phyloP scores from a whole-genome alignment of 2,329 filamentous ascomycete species.

The Talaromyces sp. region DNA sequence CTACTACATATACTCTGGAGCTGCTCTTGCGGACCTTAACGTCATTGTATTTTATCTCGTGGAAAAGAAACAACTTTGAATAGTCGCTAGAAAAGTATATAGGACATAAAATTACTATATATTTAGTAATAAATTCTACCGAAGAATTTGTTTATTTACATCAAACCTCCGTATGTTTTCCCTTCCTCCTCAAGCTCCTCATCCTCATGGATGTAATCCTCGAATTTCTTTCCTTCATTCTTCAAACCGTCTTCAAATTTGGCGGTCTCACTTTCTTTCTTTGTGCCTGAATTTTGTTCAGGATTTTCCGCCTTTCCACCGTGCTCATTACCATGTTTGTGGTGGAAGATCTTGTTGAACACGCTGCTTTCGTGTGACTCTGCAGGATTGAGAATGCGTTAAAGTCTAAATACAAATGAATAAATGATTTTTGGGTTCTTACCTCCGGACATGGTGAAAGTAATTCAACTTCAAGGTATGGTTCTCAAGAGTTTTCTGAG shows the following conservation, averaged over 20 bases:
- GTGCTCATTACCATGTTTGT: background rate
- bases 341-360: slow-evolving; percentile 4
- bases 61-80: too few relatives aligned
- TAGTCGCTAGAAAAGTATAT: background rate
- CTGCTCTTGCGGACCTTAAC: too few relatives aligned
- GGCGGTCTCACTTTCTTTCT: background rate
- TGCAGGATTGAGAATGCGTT: background rate
- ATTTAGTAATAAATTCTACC: background rate
- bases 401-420: background rate
- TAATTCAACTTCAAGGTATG: background rate
- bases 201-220: slow-evolving; percentile 3
- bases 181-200: slow-evolving; percentile 4
- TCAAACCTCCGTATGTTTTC: slow-evolving; percentile 4
- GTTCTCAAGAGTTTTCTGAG: background rate
- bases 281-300: background rate
- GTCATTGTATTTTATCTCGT: too few relatives aligned
- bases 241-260: background rate
- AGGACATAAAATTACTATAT: background rate
- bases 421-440: background rate
- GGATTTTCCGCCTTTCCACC: background rate
- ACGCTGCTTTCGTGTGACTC: background rate
- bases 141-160: background rate
- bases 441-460: slow-evolving; percentile 3
- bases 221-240: background rate
- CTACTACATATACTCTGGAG: background rate